These are phyloP conservation scores for Aspergillus udagawae DNA, from an alignment of 2,329 filamentous ascomycete genomes.

Conservation along the genomic window DNA sequence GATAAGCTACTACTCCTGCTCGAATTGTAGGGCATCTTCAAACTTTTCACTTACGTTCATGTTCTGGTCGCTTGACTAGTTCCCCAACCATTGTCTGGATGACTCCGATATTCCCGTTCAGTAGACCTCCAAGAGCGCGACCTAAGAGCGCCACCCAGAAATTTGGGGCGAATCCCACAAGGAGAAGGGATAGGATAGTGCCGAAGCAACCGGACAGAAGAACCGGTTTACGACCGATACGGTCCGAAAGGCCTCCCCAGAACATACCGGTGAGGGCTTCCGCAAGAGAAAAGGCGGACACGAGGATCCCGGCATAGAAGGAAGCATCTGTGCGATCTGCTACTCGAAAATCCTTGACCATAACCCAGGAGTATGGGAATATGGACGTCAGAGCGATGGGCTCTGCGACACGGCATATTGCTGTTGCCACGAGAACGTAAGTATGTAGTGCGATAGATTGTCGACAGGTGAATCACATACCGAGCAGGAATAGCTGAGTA, in stretches of 20 bases:
- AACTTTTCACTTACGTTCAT: slow-evolving; percentile 64
- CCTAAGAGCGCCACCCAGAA: slow-evolving; percentile 80
- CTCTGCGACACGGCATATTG: slow-evolving; percentile 87
- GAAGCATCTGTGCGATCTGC: slow-evolving; percentile 71
- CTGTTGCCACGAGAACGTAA: slow-evolving; percentile 43
- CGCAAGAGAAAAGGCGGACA: slow-evolving; percentile 78
- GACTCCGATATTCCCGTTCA: slow-evolving; percentile 89
- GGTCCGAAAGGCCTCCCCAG: slow-evolving; percentile 81
- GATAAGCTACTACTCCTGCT: slow-evolving; percentile 6
- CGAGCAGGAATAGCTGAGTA: slow-evolving; percentile 76
- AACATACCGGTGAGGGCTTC: slow-evolving; percentile 82
- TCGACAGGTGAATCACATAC: slow-evolving; percentile 50
- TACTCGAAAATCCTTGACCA: slow-evolving; percentile 72
- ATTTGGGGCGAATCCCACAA: slow-evolving; percentile 77
- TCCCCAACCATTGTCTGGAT: slow-evolving; percentile 93
- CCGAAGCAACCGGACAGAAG: slow-evolving; percentile 76
- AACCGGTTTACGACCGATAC: slow-evolving; percentile 78
- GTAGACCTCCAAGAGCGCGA: slow-evolving; percentile 70
- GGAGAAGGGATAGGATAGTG: slow-evolving; percentile 75
- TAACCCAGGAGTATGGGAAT: slow-evolving; percentile 85
- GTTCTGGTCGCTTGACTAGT: slow-evolving; percentile 74
- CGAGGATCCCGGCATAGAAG: slow-evolving; percentile 82
- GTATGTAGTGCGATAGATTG: not conserved
- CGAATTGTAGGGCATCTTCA: not conserved
- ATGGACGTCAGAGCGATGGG: slow-evolving; percentile 91